Percentiles rank a stretch among this genome's conserved stretches.
Conservation (phyloP, 805 yeast genomes). For the Kazachstania taianensis region DNA sequence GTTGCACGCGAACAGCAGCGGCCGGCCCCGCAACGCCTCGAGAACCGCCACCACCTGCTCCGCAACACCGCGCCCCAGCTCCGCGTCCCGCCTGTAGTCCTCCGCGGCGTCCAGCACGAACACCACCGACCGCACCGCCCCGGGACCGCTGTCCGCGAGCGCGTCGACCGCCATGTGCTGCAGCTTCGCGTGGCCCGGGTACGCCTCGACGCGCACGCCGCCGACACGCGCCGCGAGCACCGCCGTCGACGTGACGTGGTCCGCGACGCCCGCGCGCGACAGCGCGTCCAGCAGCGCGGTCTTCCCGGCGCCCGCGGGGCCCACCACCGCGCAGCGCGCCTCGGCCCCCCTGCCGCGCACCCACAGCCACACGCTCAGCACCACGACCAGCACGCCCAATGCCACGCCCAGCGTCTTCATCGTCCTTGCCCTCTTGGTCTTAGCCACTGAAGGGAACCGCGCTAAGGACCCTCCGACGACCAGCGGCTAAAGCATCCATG, state of each 20-base stretch:
- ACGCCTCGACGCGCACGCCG: conserved; percentile 45
- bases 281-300: conserved; percentile 40
- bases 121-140: conserved; percentile 53
- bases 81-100: conserved; percentile 38
- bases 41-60: conserved; percentile 50
- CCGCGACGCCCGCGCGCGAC: conserved; percentile 21
- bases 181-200: conserved; percentile 83
- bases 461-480: background rate
- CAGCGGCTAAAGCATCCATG: background rate
- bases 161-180: conserved; percentile 44
- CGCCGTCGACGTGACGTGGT: conserved; percentile 37
- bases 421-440: background rate
- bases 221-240: background rate
- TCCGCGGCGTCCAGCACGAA: conserved; percentile 71
- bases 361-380: no score
- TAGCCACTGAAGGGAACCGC: background rate
- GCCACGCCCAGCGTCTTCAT: background rate
- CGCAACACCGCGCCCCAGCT: no score
- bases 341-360: no score
- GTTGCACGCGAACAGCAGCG: conserved; percentile 70
- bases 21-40: conserved; percentile 21
- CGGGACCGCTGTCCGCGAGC: conserved; percentile 29
- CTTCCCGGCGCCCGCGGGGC: conserved; percentile 59
- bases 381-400: no score
- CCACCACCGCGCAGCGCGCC: conserved; percentile 41